phyloP scores from a whole-genome alignment of 2,329 filamentous ascomycete genomes.

The Dothidotthia symphoricarpi region DNA sequence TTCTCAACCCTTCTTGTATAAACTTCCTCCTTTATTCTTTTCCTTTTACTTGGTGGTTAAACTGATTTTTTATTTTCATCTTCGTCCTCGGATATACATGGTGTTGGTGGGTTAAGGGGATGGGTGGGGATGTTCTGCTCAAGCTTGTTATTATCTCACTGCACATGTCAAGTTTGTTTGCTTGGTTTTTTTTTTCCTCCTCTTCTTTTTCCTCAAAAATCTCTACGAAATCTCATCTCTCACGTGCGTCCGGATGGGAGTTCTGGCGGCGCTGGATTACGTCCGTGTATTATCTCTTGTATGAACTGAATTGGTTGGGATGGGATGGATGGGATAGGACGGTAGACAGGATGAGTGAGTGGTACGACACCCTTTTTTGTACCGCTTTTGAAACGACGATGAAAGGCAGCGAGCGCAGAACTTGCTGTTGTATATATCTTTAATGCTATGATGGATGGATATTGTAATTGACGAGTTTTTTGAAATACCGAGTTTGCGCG shows the following conservation, averaged over 20 bases:
- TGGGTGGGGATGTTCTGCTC: too few relatives aligned
- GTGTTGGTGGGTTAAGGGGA: too few relatives aligned
- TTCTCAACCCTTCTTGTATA: conserved; percentile 15
- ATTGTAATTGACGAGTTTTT: too few relatives aligned
- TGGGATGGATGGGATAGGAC: conserved; percentile 13
- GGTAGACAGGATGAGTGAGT: conserved; percentile 17
- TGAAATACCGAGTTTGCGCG: too few relatives aligned
- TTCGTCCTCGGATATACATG: conserved; percentile 21
- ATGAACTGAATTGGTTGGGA: conserved; percentile 20
- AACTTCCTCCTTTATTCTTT: conserved; percentile 11
- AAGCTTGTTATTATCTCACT: too few relatives aligned
- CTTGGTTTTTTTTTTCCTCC: conserved; percentile 2
- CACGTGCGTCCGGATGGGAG: conserved; percentile 18
- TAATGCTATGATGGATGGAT: conserved; percentile 16
- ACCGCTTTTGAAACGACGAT: conserved; percentile 15
- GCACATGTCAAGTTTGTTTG: too few relatives aligned
- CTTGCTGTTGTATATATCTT: conserved; percentile 25
- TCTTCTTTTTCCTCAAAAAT: conserved; percentile 16
- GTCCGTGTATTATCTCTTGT: conserved; percentile 33
- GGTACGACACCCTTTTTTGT: conserved; percentile 27
- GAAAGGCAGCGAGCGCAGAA: conserved; percentile 15
- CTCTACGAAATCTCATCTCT: conserved; percentile 30
- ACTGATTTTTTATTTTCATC: conserved; percentile 1
- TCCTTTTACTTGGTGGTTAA: conserved; percentile 2
- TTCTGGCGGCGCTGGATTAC: conserved; percentile 28